These are phyloP conservation scores for Hericium rajendrae DNA, from an alignment of 768 basidiomycete species.

Conservation along the genomic window DNA sequence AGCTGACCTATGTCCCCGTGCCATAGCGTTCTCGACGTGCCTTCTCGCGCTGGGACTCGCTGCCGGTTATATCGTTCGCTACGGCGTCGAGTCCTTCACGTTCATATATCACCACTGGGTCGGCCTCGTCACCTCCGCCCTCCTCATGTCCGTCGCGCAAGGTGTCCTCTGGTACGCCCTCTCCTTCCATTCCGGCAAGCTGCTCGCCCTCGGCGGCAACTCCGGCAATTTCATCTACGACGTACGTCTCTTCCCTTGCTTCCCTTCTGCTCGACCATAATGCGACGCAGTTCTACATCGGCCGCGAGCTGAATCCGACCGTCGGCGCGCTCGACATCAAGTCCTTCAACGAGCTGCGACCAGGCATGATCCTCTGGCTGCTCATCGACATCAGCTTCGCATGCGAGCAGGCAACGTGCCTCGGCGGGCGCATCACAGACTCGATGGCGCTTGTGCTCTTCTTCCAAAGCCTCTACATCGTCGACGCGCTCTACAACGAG, in stretches of 20 bases:
- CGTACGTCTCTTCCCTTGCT: conserved; percentile 36
- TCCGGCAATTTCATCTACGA: conserved; percentile 83
- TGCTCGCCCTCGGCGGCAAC: conserved; percentile 92
- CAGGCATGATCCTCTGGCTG: conserved; percentile 87
- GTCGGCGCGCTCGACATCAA: conserved; percentile 72
- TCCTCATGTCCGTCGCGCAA: conserved; percentile 72
- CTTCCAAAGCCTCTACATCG: conserved; percentile 84
- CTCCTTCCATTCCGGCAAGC: conserved; percentile 59
- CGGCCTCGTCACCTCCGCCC: conserved; percentile 75
- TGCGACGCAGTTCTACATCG: conserved; percentile 69
- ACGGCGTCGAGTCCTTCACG: conserved; percentile 74
- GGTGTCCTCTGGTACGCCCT: conserved; percentile 57
- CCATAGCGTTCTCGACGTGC: conserved; percentile 76
- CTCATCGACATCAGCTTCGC: conserved; percentile 85
- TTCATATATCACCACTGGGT: conserved; percentile 90
- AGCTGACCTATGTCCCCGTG: background rate
- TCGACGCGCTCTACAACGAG: conserved; percentile 86
- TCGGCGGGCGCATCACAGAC: conserved; percentile 72
- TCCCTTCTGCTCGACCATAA: background rate
- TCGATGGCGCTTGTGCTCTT: conserved; percentile 83
- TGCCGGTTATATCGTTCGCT: conserved; percentile 57
- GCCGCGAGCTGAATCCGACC: conserved; percentile 88
- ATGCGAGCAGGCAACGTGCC: conserved; percentile 80
- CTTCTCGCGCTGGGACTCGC: conserved; percentile 71
- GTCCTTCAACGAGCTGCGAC: conserved; percentile 73